These are phyloP conservation scores for cucumber (Cucumis sativus) DNA, from an alignment of 306 rosid genomes.

Conservation along the genomic window DNA sequence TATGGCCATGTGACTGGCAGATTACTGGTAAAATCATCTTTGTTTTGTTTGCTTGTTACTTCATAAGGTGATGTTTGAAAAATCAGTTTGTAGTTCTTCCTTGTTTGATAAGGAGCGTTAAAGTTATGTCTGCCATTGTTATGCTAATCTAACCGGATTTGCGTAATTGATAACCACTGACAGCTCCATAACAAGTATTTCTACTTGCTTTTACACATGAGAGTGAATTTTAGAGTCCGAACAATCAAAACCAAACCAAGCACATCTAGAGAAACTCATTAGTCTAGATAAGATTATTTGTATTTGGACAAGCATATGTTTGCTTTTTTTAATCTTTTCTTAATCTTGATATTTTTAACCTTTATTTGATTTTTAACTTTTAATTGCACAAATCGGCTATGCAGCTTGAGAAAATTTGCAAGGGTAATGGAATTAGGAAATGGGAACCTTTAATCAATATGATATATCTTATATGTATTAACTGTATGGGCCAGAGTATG, in stretches of 20 bases:
- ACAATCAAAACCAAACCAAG: not conserved
- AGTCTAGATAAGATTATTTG: not conserved
- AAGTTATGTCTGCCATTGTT: not conserved
- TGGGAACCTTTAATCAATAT: not conserved
- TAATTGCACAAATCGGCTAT: not conserved
- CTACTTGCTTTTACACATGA: not conserved
- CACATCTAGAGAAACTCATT: not conserved
- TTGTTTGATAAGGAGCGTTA: not conserved
- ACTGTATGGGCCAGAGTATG: not conserved
- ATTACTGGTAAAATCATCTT: slow-evolving; percentile 30
- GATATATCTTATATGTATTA: not conserved
- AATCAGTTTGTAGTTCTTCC: not conserved
- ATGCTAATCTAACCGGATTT: not conserved
- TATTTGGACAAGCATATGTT: not conserved
- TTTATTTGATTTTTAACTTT: not conserved
- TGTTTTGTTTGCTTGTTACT: not conserved
- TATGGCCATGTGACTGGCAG: slow-evolving; percentile 62
- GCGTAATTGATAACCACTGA: not conserved
- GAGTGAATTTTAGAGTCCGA: not conserved
- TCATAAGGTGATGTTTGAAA: not conserved
- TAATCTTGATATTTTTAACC: too few species aligned
- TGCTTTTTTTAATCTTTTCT: too few species aligned
- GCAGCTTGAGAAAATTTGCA: not conserved
- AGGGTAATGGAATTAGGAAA: not conserved
- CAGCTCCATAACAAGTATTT: not conserved